These are phyloP conservation scores for Porogramme epimiltina DNA, from an alignment of 1,284 basidiomycete species.

Conservation along the genomic window DNA sequence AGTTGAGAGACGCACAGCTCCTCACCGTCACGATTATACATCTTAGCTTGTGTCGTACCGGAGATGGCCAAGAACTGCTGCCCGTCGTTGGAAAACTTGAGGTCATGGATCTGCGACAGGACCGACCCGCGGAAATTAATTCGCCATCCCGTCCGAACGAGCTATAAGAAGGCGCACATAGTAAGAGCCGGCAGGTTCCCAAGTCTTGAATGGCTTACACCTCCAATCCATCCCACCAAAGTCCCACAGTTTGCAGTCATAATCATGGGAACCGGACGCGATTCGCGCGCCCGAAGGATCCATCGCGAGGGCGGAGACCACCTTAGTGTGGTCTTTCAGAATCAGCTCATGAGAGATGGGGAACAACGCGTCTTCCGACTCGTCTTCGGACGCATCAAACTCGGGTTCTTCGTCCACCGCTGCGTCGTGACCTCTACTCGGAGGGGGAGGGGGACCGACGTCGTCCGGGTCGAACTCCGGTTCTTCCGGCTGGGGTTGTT, in stretches of 20 bases:
- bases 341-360: constrained; percentile 87
- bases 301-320: constrained; percentile 88
- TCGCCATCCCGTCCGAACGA: constrained; percentile 6
- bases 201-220: constrained; percentile 92
- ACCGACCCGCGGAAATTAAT: constrained; percentile 12
- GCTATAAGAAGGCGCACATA: constrained; percentile 59
- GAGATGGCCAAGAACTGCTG: constrained; percentile 86
- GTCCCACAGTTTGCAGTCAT: constrained; percentile 98
- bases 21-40: constrained; percentile 90
- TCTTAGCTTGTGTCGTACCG: constrained; percentile 84
- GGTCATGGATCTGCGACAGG: constrained; percentile 74
- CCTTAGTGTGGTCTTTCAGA: constrained; percentile 94
- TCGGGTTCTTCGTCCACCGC: constrained; percentile 53
- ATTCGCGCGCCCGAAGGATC: constrained; percentile 94
- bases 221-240: constrained; percentile 96
- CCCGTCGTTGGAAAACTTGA: constrained; percentile 87
- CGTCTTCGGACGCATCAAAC: constrained; percentile 59
- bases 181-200: constrained; percentile 93
- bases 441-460: constrained; percentile 29
- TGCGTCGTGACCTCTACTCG: background rate
- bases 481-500: constrained; percentile 17
- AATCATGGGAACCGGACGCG: constrained; percentile 92
- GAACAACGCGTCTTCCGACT: constrained; percentile 53
- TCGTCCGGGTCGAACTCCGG: constrained; percentile 40
- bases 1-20: constrained; percentile 66